These are phyloP conservation scores for Populus pruinosa DNA, from an alignment of 345 rosid genomes.

Conservation along the genomic window DNA sequence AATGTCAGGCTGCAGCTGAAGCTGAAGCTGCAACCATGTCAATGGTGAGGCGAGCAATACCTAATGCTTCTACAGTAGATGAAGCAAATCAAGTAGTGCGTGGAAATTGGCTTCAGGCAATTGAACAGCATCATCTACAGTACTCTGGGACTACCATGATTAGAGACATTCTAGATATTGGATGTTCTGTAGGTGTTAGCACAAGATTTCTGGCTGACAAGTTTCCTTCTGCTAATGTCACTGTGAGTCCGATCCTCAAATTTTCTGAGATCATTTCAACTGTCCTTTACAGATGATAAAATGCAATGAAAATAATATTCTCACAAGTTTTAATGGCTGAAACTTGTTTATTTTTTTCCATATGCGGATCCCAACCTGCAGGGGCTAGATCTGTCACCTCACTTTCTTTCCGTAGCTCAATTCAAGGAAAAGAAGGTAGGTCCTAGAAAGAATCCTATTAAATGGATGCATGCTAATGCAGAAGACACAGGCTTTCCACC, in stretches of 20 bases:
- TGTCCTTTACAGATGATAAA: neutral
- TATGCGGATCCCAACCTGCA: slow-evolving; percentile 5
- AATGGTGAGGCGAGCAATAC: slow-evolving; percentile 46
- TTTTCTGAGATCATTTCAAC: neutral
- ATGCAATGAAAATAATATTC: neutral
- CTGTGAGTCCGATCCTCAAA: slow-evolving; percentile 29
- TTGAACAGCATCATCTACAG: slow-evolving; percentile 44
- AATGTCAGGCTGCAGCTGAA: slow-evolving; percentile 68
- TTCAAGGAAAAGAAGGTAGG: slow-evolving; percentile 42
- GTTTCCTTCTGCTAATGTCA: slow-evolving; percentile 52
- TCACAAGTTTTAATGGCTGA: neutral
- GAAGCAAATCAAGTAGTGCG: slow-evolving; percentile 49
- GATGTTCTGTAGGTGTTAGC: slow-evolving; percentile 68
- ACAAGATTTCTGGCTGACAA: slow-evolving; percentile 50
- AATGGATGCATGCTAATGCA: slow-evolving; percentile 60
- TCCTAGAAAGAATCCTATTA: slow-evolving; percentile 36
- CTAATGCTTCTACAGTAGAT: slow-evolving; percentile 42
- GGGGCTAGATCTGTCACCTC: slow-evolving; percentile 68
- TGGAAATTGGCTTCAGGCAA: slow-evolving; percentile 52
- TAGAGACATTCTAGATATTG: slow-evolving; percentile 51
- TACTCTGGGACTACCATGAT: slow-evolving; percentile 33
- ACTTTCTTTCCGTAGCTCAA: slow-evolving; percentile 63
- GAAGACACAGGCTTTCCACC: slow-evolving; percentile 61
- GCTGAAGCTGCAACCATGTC: slow-evolving; percentile 63
- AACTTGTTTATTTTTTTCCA: neutral